A percentile compares a stretch with the other conserved stretches of the same genome.
Evolutionary conservation across 352 stramenopile genomes (phyloP).

Genomic region (Phytopythium mirpurense): DNA sequence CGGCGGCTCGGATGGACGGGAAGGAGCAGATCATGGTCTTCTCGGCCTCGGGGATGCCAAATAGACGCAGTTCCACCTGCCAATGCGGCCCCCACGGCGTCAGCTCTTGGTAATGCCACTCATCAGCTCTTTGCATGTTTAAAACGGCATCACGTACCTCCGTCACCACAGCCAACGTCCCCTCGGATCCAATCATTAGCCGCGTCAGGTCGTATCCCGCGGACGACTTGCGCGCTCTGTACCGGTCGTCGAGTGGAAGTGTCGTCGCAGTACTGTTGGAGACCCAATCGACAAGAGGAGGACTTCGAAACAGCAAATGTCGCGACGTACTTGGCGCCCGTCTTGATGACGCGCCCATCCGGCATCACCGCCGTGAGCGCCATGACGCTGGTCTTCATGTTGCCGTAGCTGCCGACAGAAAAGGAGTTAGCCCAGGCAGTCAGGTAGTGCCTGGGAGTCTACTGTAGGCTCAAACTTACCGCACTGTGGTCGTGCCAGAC

Average conservation of each 20-base stretch:
- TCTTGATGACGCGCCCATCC: slow-evolving; percentile 86
- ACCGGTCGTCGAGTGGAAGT: too few relatives aligned
- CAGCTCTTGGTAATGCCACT: neutral
- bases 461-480: slow-evolving; percentile 11
- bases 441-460: neutral
- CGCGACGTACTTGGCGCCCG: slow-evolving; percentile 80
- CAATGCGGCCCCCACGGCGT: too few relatives aligned
- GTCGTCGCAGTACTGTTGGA: too few relatives aligned
- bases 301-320: too few relatives aligned
- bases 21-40: slow-evolving; percentile 92
- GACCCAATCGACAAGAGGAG: neutral
- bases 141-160: slow-evolving; percentile 29
- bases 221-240: slow-evolving; percentile 89
- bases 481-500: slow-evolving; percentile 87
- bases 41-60: slow-evolving; percentile 83
- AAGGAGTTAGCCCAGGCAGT: neutral
- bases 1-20: slow-evolving; percentile 70
- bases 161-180: slow-evolving; percentile 94
- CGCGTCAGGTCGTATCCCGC: slow-evolving; percentile 95
- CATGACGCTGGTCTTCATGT: slow-evolving; percentile 97
- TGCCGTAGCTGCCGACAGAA: slow-evolving; percentile 79
- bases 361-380: slow-evolving; percentile 90
- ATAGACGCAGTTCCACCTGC: slow-evolving; percentile 87
- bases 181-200: slow-evolving; percentile 93
- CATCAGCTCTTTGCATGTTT: neutral